Conservation (phyloP, 805 yeast genomes). For the Pichia heedii region DNA sequence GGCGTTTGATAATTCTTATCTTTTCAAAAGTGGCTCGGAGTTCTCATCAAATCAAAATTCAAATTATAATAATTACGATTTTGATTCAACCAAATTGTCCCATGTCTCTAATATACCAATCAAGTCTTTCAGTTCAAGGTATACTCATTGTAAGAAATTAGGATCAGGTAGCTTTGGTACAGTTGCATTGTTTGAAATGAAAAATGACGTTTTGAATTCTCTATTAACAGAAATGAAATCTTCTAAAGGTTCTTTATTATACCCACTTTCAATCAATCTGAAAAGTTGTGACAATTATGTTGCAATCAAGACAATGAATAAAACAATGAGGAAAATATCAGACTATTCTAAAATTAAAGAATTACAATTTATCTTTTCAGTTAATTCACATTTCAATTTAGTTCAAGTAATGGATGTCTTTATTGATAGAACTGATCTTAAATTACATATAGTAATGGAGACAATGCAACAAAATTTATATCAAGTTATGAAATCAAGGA, state of each 20-base stretch:
- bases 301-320: constrained; percentile 77
- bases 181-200: constrained; percentile 53
- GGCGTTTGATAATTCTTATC: too few relatives aligned
- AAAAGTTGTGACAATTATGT: constrained; percentile 33
- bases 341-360: constrained; percentile 58
- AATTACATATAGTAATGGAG: constrained; percentile 82
- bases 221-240: constrained; percentile 16
- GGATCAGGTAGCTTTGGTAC: constrained; percentile 76
- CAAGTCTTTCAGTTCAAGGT: constrained; percentile 33
- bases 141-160: constrained; percentile 41
- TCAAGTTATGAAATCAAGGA: constrained; percentile 63
- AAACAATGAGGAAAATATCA: constrained; percentile 40
- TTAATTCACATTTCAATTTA: constrained; percentile 63
- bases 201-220: constrained; percentile 13
- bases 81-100: neutral
- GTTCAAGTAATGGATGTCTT: constrained; percentile 75
- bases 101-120: constrained; percentile 26
- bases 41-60: neutral
- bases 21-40: neutral
- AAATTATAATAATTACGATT: neutral
- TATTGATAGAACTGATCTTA: constrained; percentile 49
- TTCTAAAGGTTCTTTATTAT: constrained; percentile 42
- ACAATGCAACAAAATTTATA: constrained; percentile 74
- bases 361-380: constrained; percentile 52
- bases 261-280: constrained; percentile 24